These are phyloP conservation scores for Kalaharituber pfeilii DNA, from an alignment of 2,329 filamentous ascomycete species.

Conservation along the genomic window DNA sequence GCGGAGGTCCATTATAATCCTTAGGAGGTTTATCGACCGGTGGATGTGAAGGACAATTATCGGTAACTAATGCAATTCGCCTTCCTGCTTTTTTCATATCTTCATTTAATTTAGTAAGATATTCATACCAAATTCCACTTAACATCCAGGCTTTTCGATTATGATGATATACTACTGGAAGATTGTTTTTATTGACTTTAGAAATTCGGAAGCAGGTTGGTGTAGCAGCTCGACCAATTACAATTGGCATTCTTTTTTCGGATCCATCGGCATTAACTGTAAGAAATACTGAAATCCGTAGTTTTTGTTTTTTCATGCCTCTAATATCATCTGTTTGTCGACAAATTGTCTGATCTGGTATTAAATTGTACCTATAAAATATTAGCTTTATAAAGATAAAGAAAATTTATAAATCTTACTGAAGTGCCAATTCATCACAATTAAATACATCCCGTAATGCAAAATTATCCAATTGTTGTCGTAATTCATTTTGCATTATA, in stretches of 20 bases:
- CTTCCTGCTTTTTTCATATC: constrained; percentile 10
- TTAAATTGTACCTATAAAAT: not conserved
- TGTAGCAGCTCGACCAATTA: constrained; percentile 18
- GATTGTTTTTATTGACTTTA: constrained; percentile 20
- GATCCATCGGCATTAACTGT: constrained; percentile 20
- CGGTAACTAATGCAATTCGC: constrained; percentile 12
- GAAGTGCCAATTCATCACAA: not conserved
- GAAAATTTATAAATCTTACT: not conserved
- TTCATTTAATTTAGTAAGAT: constrained; percentile 8
- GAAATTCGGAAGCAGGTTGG: constrained; percentile 16
- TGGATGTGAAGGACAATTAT: constrained; percentile 14
- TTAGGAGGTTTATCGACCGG: constrained; percentile 10
- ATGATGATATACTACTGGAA: constrained; percentile 20
- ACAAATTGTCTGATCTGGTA: not conserved
- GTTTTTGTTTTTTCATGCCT: constrained; percentile 13
- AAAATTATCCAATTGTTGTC: not conserved
- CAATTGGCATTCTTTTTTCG: constrained; percentile 20
- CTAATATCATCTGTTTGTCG: not conserved
- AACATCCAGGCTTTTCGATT: constrained; percentile 22
- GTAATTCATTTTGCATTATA: not conserved
- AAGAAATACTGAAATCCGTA: constrained; percentile 18
- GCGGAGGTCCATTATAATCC: constrained; percentile 12
- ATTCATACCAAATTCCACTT: constrained; percentile 16
- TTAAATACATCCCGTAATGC: not conserved
- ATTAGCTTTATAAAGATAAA: not conserved